A percentile compares a stretch with the other conserved stretches of the same genome.
Evolutionary conservation across 2,329 filamentous ascomycete species (phyloP).

Genomic region (Lasiodiplodia citricola): DNA sequence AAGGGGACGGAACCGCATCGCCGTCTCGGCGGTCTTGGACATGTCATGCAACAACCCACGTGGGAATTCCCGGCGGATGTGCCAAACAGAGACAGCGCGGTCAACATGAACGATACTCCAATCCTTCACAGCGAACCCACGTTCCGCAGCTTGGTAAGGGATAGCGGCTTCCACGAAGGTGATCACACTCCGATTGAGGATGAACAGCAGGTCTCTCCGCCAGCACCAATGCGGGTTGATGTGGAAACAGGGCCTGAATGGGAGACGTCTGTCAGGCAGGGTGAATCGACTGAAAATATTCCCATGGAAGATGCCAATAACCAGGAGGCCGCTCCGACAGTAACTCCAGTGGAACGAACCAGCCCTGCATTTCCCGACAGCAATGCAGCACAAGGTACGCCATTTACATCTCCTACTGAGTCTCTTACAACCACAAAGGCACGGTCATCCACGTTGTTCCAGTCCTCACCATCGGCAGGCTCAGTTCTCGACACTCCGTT

Average conservation of each 20-base stretch:
- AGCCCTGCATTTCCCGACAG: slow-evolving; percentile 26
- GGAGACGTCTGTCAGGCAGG: slow-evolving; percentile 25
- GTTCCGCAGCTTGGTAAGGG: slow-evolving; percentile 41
- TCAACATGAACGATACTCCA: slow-evolving; percentile 53
- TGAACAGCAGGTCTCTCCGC: not conserved
- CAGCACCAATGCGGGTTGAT: not conserved
- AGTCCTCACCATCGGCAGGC: slow-evolving; percentile 44
- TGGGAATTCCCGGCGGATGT: slow-evolving; percentile 45
- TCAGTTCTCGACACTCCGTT: slow-evolving; percentile 27
- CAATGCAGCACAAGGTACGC: slow-evolving; percentile 26
- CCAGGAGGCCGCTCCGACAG: not conserved
- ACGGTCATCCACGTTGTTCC: slow-evolving; percentile 42
- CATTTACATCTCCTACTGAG: slow-evolving; percentile 34
- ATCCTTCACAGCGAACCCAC: slow-evolving; percentile 38
- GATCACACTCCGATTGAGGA: slow-evolving; percentile 11
- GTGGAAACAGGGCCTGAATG: slow-evolving; percentile 32
- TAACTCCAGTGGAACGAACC: slow-evolving; percentile 24
- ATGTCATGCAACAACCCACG: slow-evolving; percentile 30
- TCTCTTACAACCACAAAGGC: slow-evolving; percentile 40
- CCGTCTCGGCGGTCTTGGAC: not conserved
- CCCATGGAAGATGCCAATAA: not conserved
- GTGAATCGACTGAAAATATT: not conserved
- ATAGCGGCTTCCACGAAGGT: slow-evolving; percentile 51
- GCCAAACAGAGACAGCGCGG: slow-evolving; percentile 45
- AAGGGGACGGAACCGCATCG: not conserved